Evolutionary conservation across 2,329 filamentous ascomycete genomes (phyloP).

Genomic region (Gremmenia infestans): DNA sequence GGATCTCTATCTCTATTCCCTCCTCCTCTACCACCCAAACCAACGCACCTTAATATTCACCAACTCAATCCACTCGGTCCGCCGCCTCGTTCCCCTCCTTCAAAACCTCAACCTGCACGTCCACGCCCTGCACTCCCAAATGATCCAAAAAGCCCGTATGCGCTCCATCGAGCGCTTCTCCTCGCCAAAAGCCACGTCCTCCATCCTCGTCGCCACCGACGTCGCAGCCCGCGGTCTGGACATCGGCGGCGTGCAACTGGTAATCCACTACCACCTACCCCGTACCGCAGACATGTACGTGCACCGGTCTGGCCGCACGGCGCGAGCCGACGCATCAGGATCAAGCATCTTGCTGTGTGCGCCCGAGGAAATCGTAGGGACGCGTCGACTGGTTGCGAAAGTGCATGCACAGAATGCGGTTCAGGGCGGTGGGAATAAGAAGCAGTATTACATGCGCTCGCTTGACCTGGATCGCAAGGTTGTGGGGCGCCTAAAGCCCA

Average conservation of each 20-base stretch:
- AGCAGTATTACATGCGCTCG: constrained; percentile 67
- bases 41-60: constrained; percentile 85
- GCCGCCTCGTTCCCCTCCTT: constrained; percentile 78
- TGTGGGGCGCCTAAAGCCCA: constrained; percentile 68
- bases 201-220: constrained; percentile 85
- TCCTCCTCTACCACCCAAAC: constrained; percentile 76
- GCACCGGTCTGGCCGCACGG: constrained; percentile 90
- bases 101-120: constrained; percentile 75
- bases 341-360: constrained; percentile 84
- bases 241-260: constrained; percentile 81
- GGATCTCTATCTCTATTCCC: constrained; percentile 88
- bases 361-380: constrained; percentile 84
- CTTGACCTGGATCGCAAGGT: constrained; percentile 80
- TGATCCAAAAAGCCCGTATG: constrained; percentile 94
- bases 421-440: constrained; percentile 37
- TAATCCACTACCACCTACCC: constrained; percentile 94
- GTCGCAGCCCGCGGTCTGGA: constrained; percentile 92
- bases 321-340: constrained; percentile 72
- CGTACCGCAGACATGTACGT: constrained; percentile 90
- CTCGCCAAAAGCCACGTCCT: constrained; percentile 47
- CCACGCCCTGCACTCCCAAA: constrained; percentile 81
- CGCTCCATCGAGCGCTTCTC: constrained; percentile 88
- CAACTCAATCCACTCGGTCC: constrained; percentile 90
- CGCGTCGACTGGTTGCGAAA: constrained; percentile 78
- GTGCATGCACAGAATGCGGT: constrained; percentile 63